phyloP scores from a whole-genome alignment of 306 rosid genomes.

The Benincasa hispida region DNA sequence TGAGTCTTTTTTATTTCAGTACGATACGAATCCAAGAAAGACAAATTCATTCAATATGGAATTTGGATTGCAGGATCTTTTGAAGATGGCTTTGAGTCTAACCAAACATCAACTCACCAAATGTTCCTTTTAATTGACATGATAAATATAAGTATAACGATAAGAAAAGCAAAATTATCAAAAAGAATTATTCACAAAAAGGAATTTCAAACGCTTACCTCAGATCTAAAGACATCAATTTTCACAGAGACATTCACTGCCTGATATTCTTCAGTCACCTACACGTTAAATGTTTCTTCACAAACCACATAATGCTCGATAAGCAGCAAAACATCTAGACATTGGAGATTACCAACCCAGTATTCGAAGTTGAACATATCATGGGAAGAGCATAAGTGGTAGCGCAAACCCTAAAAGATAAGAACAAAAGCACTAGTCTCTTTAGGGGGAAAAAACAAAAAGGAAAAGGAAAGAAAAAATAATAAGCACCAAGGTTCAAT shows the following conservation, averaged over 20 bases:
- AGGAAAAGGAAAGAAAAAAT: too few relatives aligned
- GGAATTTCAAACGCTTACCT: slow-evolving; percentile 28
- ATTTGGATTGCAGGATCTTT: not conserved
- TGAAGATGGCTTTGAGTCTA: not conserved
- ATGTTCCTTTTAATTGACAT: not conserved
- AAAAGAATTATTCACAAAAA: not conserved
- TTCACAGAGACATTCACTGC: slow-evolving; percentile 95
- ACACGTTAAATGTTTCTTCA: slow-evolving; percentile 28
- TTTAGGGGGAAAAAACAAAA: too few relatives aligned
- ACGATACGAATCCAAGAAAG: not conserved
- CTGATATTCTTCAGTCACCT: slow-evolving; percentile 93
- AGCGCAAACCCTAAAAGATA: slow-evolving; percentile 79
- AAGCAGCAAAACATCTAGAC: slow-evolving; percentile 18
- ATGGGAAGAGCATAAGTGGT: slow-evolving; percentile 79
- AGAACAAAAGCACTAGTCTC: not conserved
- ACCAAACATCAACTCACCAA: not conserved
- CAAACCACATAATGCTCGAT: slow-evolving; percentile 20
- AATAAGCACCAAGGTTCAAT: not conserved
- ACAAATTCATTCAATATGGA: not conserved
- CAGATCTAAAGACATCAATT: slow-evolving; percentile 50
- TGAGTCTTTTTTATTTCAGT: not conserved
- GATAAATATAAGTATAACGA: not conserved
- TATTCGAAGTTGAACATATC: slow-evolving; percentile 94
- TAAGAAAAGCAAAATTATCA: not conserved
- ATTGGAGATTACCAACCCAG: slow-evolving; percentile 58